Evolutionary conservation across 495 filamentous ascomycete genomes (phyloP).

Genomic region (Hypoxylon rickii): DNA sequence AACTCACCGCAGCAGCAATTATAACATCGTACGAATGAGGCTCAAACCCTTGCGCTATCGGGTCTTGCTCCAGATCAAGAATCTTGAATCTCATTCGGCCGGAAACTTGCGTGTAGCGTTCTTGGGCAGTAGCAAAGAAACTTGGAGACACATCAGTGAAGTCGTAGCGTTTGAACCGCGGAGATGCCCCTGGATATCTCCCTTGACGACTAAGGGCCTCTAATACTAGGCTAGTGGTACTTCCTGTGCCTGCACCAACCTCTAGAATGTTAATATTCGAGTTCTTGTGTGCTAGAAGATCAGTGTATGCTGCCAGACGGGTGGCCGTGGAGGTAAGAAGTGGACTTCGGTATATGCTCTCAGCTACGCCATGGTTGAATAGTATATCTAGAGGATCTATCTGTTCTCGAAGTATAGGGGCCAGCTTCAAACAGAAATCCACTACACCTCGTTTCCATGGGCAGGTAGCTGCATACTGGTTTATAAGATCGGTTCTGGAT

Average conservation of each 20-base stretch:
- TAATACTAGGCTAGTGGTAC: background rate
- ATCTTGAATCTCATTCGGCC: background rate
- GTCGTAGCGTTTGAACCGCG: background rate
- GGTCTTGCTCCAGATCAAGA: background rate
- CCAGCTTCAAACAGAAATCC: no score
- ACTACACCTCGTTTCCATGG: no score
- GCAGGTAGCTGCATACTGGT: no score
- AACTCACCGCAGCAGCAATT: no score
- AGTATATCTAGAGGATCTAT: no score
- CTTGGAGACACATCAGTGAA: background rate
- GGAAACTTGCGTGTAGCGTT: background rate
- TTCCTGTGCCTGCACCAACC: background rate
- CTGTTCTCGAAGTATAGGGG: no score
- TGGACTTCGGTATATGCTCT: background rate
- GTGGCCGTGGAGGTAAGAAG: background rate
- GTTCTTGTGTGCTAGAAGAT: slow-evolving; percentile 18
- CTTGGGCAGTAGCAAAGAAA: background rate
- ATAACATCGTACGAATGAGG: background rate
- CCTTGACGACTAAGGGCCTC: background rate
- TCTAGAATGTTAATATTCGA: slow-evolving; percentile 12
- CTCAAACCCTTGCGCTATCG: background rate
- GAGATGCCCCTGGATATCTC: background rate
- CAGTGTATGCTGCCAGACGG: background rate
- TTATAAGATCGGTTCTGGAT: no score
- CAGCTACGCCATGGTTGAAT: background rate